These are phyloP conservation scores for Citrus cavaleriei DNA, from an alignment of 345 rosid genomes.

Conservation along the genomic window DNA sequence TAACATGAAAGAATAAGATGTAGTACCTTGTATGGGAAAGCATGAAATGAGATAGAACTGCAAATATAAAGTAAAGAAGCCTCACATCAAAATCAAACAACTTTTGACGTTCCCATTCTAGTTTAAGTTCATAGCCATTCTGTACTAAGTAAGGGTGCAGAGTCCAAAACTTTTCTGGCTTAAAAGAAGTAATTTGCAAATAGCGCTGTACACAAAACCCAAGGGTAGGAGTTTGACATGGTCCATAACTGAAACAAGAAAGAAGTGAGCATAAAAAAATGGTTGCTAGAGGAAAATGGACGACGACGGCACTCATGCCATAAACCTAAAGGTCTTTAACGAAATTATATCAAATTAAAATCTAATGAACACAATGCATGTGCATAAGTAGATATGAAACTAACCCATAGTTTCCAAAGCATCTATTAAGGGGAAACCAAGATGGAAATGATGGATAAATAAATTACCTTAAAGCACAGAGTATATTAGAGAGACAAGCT, in stretches of 20 bases:
- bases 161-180: constrained; percentile 85
- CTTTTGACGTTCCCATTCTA: constrained; percentile 91
- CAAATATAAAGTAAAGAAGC: constrained; percentile 8
- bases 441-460: not conserved
- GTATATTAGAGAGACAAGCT: not conserved
- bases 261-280: constrained; percentile 5
- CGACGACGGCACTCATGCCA: not conserved
- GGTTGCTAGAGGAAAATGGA: constrained; percentile 6
- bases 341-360: not conserved
- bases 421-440: not conserved
- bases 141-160: constrained; percentile 53
- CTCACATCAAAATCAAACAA: constrained; percentile 89
- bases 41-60: not conserved
- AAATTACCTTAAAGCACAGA: not conserved
- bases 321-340: not conserved
- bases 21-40: not conserved
- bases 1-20: constrained; percentile 19
- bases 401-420: not conserved
- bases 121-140: constrained; percentile 76
- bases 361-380: not conserved
- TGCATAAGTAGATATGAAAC: not conserved
- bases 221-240: constrained; percentile 96
- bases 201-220: constrained; percentile 94
- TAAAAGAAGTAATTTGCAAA: constrained; percentile 85
- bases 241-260: constrained; percentile 79